A percentile compares a stretch with the other conserved stretches of the same genome.
phyloP scores from a whole-genome alignment of 805 yeast species.

The Saturnispora serradocipensis region DNA sequence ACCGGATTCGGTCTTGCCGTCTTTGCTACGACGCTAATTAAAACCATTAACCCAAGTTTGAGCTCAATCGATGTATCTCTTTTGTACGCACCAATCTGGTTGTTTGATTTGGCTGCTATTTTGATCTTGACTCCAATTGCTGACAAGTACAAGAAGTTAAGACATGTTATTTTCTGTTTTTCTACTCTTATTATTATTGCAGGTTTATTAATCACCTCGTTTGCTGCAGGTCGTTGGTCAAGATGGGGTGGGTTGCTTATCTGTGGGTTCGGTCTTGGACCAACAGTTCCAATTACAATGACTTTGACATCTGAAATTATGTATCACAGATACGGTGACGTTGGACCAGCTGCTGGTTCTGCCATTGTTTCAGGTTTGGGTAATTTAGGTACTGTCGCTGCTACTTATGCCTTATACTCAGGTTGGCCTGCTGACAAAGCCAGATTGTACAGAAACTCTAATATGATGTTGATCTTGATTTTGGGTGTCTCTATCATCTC shows the following conservation, averaged over 20 bases:
- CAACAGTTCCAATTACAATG: slow-evolving; percentile 85
- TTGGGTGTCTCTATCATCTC: slow-evolving; percentile 63
- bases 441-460: slow-evolving; percentile 55
- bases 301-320: slow-evolving; percentile 74
- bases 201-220: slow-evolving; percentile 71
- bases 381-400: slow-evolving; percentile 75
- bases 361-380: slow-evolving; percentile 85
- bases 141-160: slow-evolving; percentile 49
- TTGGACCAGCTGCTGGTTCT: slow-evolving; percentile 74
- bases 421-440: slow-evolving; percentile 80
- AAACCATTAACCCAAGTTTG: slow-evolving; percentile 54
- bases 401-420: slow-evolving; percentile 74
- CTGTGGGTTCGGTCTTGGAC: slow-evolving; percentile 83
- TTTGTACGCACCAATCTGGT: slow-evolving; percentile 84
- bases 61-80: slow-evolving; percentile 61
- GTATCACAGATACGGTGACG: slow-evolving; percentile 63
- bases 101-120: slow-evolving; percentile 73
- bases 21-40: slow-evolving; percentile 71
- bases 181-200: slow-evolving; percentile 60
- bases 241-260: slow-evolving; percentile 73
- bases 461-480: slow-evolving; percentile 77
- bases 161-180: slow-evolving; percentile 54
- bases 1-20: slow-evolving; percentile 83
- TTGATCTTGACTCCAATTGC: slow-evolving; percentile 70
- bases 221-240: slow-evolving; percentile 64